A percentile compares a stretch with the other conserved stretches of the same genome.
Conservation (phyloP, 495 filamentous ascomycete genomes). For the Xylaria longipes region DNA sequence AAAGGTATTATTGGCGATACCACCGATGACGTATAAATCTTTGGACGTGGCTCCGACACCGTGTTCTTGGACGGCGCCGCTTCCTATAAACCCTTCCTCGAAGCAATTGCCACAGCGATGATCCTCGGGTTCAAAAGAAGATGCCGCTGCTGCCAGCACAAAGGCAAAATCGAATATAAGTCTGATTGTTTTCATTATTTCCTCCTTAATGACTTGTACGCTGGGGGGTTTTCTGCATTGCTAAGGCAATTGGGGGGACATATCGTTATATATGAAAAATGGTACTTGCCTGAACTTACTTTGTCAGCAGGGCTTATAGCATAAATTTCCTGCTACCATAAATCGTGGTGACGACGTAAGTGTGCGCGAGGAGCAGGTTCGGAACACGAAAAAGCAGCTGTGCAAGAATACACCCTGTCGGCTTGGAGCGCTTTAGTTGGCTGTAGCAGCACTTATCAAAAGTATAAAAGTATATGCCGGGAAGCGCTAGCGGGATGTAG, state of each 20-base stretch:
- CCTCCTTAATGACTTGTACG: neutral
- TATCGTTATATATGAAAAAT: no score
- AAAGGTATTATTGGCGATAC: slow-evolving; percentile 26
- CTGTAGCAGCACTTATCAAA: neutral
- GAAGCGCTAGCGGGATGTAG: no score
- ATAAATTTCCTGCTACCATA: neutral
- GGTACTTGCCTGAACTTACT: no score
- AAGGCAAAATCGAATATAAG: neutral
- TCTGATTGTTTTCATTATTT: neutral
- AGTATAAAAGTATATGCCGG: neutral
- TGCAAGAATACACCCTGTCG: no score
- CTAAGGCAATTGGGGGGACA: neutral
- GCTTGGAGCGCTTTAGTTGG: no score
- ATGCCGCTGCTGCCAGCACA: neutral
- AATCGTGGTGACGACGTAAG: neutral
- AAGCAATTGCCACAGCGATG: slow-evolving; percentile 15
- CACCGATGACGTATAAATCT: slow-evolving; percentile 38
- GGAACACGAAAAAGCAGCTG: no score
- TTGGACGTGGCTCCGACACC: slow-evolving; percentile 30
- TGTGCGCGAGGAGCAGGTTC: no score
- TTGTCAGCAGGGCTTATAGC: no score
- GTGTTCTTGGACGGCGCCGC: slow-evolving; percentile 39
- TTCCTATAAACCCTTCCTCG: slow-evolving; percentile 13
- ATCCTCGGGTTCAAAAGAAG: neutral
- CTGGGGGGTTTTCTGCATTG: neutral